Conservation (phyloP, 768 basidiomycete genomes). For the Mycena rebaudengoi region DNA sequence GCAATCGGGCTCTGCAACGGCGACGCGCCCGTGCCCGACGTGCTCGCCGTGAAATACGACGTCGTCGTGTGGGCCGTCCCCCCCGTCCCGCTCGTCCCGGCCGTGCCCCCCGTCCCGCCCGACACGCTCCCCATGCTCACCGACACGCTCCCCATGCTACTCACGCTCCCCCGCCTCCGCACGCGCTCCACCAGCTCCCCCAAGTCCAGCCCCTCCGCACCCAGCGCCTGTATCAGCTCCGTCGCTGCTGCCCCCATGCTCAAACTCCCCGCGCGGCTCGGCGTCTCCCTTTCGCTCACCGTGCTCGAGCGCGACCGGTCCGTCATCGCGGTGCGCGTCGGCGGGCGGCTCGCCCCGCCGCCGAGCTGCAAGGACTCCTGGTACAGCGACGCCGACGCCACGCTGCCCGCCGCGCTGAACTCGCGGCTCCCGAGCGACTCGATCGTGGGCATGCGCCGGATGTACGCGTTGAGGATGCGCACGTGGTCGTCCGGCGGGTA, state of each 20-base stretch:
- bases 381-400: slow-evolving; percentile 1
- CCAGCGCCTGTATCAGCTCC: slow-evolving; percentile 27
- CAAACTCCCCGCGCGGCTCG: slow-evolving; percentile 49
- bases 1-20: not conserved
- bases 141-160: slow-evolving; percentile 7
- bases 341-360: slow-evolving; percentile 36
- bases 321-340: slow-evolving; percentile 46
- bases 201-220: slow-evolving; percentile 17
- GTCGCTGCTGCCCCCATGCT: slow-evolving; percentile 36
- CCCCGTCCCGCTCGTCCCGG: not conserved
- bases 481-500: slow-evolving; percentile 61
- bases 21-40: no score
- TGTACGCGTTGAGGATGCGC: slow-evolving; percentile 67
- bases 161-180: slow-evolving; percentile 14
- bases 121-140: slow-evolving; percentile 1
- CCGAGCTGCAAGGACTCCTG: not conserved
- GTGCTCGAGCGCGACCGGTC: no score
- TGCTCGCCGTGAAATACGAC: slow-evolving; percentile 5
- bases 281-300: slow-evolving; percentile 42
- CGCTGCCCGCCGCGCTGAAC: slow-evolving; percentile 29
- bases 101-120: not conserved
- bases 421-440: slow-evolving; percentile 80
- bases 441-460: slow-evolving; percentile 84
- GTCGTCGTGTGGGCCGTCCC: not conserved
- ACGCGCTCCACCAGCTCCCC: slow-evolving; percentile 6